Percentiles rank a stretch among this genome's conserved stretches.
Evolutionary conservation across 345 rosid species (phyloP).

Genomic region (Rhizophora mangle): DNA sequence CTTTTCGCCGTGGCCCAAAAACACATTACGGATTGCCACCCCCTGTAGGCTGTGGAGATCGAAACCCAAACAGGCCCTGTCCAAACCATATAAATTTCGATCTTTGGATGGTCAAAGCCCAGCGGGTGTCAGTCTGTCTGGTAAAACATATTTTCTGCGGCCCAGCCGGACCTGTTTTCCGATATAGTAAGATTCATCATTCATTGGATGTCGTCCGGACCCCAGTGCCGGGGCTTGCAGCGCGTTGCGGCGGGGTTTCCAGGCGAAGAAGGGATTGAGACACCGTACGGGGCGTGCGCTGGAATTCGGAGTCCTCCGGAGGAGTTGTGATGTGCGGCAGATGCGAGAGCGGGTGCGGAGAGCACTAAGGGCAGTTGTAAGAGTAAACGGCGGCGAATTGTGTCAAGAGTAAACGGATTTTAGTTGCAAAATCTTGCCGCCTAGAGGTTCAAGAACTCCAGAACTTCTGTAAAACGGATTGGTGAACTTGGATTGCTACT

Average conservation of each 20-base stretch:
- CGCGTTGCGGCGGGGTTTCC: slow-evolving; percentile 48
- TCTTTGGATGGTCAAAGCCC: no score
- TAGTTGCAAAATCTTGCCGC: slow-evolving; percentile 91
- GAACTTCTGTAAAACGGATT: no score
- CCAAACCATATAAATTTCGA: no score
- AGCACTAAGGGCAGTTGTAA: slow-evolving; percentile 54
- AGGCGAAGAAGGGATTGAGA: slow-evolving; percentile 23
- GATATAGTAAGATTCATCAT: slow-evolving; percentile 38
- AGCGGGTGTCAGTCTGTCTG: no score
- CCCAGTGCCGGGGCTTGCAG: slow-evolving; percentile 52
- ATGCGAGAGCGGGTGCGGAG: slow-evolving; percentile 77
- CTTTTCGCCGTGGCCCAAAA: no score
- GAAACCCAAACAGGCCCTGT: no score
- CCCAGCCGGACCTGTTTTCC: background rate
- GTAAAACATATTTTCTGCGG: background rate
- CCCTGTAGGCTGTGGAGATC: no score
- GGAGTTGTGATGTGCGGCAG: slow-evolving; percentile 76
- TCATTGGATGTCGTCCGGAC: slow-evolving; percentile 57
- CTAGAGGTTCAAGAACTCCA: slow-evolving; percentile 43
- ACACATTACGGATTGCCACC: no score
- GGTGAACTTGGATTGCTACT: background rate
- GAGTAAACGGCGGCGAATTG: slow-evolving; percentile 73
- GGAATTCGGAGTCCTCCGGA: slow-evolving; percentile 34
- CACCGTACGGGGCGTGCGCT: slow-evolving; percentile 54
- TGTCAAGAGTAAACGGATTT: slow-evolving; percentile 57